Percentiles rank a stretch among this genome's conserved stretches.
Evolutionary conservation across 2,329 filamentous ascomycete species (phyloP).

Genomic region (Aspergillus calidoustus): DNA sequence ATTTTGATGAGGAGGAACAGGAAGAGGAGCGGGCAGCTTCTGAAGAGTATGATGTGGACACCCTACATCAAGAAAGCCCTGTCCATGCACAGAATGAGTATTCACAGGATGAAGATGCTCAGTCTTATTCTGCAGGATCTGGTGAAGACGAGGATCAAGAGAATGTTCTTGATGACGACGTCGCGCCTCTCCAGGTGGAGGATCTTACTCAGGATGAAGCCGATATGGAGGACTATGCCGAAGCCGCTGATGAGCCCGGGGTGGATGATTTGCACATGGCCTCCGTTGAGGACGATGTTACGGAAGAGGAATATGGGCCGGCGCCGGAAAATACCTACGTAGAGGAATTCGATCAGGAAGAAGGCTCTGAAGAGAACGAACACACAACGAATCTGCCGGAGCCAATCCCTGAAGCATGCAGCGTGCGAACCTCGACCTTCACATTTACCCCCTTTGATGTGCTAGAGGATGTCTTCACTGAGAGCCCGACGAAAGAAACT

Average conservation of each 20-base stretch:
- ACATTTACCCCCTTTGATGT: conserved; percentile 17
- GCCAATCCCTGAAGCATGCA: background rate
- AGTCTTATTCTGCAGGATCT: background rate
- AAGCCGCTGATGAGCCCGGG: background rate
- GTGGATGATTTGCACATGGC: background rate
- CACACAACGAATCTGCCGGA: background rate
- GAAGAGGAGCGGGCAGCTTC: conserved; percentile 17
- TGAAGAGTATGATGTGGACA: background rate
- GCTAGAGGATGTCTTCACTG: conserved; percentile 28
- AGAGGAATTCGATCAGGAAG: background rate
- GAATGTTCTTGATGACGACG: background rate
- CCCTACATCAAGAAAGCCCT: background rate
- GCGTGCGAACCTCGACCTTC: background rate
- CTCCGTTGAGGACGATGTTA: background rate
- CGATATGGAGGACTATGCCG: background rate
- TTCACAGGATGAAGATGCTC: background rate
- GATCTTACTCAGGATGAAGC: background rate
- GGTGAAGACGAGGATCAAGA: conserved; percentile 3
- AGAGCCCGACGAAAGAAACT: background rate
- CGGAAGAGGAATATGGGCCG: conserved; percentile 18
- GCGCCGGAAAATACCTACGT: background rate
- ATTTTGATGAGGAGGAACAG: conserved; percentile 28
- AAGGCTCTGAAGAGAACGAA: background rate
- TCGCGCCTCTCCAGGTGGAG: background rate
- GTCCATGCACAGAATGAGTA: background rate